A percentile compares a stretch with the other conserved stretches of the same genome.
These are phyloP conservation scores for Plasmodium berghei DNA, from an alignment of 169 alveolate species.

Conservation along the genomic window DNA sequence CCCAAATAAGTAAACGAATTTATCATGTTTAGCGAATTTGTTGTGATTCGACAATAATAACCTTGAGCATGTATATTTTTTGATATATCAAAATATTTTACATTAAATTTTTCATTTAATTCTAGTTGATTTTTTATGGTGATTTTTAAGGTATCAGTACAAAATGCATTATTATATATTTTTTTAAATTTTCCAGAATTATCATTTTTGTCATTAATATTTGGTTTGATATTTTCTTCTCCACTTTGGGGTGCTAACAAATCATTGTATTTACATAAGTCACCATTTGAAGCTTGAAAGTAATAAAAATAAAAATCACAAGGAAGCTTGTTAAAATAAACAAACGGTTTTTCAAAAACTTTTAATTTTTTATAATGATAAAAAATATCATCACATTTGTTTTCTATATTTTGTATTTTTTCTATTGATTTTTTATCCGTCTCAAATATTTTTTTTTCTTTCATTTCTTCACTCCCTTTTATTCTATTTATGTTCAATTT, in stretches of 20 bases:
- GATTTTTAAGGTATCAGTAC: conserved; percentile 61
- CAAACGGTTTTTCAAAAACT: conserved; percentile 31
- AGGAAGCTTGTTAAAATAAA: conserved; percentile 46
- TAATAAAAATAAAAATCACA: conserved; percentile 62
- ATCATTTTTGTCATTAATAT: conserved; percentile 6
- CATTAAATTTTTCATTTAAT: conserved; percentile 27
- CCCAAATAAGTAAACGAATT: conserved; percentile 67
- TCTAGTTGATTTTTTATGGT: conserved; percentile 16
- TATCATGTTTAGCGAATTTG: conserved; percentile 51
- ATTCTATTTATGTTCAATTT: not conserved
- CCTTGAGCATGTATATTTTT: conserved; percentile 38
- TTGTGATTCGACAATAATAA: conserved; percentile 50
- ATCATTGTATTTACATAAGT: conserved; percentile 33
- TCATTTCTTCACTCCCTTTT: not conserved
- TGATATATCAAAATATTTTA: conserved; percentile 35
- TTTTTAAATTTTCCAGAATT: not conserved
- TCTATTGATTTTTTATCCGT: not conserved
- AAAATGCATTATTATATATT: conserved; percentile 38
- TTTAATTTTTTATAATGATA: conserved; percentile 31
- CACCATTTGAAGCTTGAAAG: conserved; percentile 61
- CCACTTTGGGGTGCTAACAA: not conserved
- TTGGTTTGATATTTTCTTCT: not conserved
- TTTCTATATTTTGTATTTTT: not conserved
- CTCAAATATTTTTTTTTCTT: not conserved
- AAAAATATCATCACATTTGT: not conserved